These are phyloP conservation scores for Porodaedalea pini DNA, from an alignment of 1,284 basidiomycete genomes.

Conservation along the genomic window DNA sequence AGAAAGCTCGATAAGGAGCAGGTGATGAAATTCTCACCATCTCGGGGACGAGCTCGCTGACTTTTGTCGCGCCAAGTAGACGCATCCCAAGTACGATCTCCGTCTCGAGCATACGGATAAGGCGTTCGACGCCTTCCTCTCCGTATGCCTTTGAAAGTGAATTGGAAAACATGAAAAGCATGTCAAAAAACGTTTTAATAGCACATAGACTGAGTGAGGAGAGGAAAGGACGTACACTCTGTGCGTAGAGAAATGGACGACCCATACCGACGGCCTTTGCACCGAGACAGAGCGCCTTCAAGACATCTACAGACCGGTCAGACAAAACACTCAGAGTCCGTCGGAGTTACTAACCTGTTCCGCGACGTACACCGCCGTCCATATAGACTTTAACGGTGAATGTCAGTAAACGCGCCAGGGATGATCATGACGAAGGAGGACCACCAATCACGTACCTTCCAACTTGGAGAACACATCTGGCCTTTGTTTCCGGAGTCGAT, in stretches of 20 bases:
- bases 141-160: constrained; percentile 66
- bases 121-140: constrained; percentile 73
- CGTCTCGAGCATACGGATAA: constrained; percentile 68
- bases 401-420: background rate
- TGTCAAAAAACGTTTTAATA: constrained; percentile 3
- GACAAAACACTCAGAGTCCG: constrained; percentile 1
- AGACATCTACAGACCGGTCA: constrained; percentile 51
- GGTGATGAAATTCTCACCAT: constrained; percentile 51
- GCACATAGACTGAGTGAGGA: constrained; percentile 78
- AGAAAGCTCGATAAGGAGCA: background rate
- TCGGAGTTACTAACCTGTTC: constrained; percentile 56
- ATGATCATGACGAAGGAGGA: background rate
- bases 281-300: constrained; percentile 90
- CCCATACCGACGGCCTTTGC: no score
- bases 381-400: constrained; percentile 81
- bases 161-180: background rate
- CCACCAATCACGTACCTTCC: constrained; percentile 46
- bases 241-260: no score
- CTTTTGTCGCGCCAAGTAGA: constrained; percentile 66
- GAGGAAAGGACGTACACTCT: constrained; percentile 85
- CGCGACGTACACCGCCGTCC: constrained; percentile 83
- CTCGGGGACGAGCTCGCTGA: constrained; percentile 73
- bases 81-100: constrained; percentile 82
- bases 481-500: constrained; percentile 64
- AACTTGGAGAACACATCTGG: constrained; percentile 73